phyloP scores from a whole-genome alignment of 257 asterid genomes.

The Plantago major region DNA sequence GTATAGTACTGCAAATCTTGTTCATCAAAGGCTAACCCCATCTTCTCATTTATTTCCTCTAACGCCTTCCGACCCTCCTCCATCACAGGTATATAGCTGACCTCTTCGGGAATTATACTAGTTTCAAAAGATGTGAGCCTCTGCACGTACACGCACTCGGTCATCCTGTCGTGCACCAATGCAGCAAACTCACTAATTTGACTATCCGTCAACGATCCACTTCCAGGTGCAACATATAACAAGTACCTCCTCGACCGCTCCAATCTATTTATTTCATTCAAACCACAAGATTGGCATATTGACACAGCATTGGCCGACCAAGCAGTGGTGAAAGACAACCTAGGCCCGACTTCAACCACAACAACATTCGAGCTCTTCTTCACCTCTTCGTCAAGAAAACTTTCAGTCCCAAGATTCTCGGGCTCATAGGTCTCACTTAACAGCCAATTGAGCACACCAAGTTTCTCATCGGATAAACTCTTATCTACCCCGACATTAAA shows the following conservation, averaged over 20 bases:
- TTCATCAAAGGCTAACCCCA: slow-evolving; percentile 97
- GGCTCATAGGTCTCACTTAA: slow-evolving; percentile 88
- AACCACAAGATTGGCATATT: slow-evolving; percentile 74
- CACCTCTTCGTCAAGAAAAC: slow-evolving; percentile 58
- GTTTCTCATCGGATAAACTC: slow-evolving; percentile 46
- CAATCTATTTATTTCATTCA: slow-evolving; percentile 64
- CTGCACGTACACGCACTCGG: slow-evolving; percentile 65
- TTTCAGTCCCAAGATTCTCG: slow-evolving; percentile 49
- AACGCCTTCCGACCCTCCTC: slow-evolving; percentile 82
- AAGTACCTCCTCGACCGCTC: slow-evolving; percentile 82
- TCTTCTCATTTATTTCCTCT: slow-evolving; percentile 74
- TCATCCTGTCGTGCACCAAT: slow-evolving; percentile 90
- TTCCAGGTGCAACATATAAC: slow-evolving; percentile 45
- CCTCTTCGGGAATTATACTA: slow-evolving; percentile 62
- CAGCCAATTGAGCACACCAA: slow-evolving; percentile 70
- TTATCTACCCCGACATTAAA: slow-evolving; percentile 68
- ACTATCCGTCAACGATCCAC: slow-evolving; percentile 40
- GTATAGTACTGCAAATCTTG: slow-evolving; percentile 87
- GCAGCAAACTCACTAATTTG: slow-evolving; percentile 72
- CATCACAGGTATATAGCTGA: slow-evolving; percentile 74
- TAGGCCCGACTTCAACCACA: slow-evolving; percentile 79
- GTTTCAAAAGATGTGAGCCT: slow-evolving; percentile 79
- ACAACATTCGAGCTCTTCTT: slow-evolving; percentile 26
- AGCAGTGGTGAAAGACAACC: slow-evolving; percentile 88
- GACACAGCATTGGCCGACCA: slow-evolving; percentile 97